Evolutionary conservation across 2,329 filamentous ascomycete genomes (phyloP).

Genomic region (Exophiala sideris): DNA sequence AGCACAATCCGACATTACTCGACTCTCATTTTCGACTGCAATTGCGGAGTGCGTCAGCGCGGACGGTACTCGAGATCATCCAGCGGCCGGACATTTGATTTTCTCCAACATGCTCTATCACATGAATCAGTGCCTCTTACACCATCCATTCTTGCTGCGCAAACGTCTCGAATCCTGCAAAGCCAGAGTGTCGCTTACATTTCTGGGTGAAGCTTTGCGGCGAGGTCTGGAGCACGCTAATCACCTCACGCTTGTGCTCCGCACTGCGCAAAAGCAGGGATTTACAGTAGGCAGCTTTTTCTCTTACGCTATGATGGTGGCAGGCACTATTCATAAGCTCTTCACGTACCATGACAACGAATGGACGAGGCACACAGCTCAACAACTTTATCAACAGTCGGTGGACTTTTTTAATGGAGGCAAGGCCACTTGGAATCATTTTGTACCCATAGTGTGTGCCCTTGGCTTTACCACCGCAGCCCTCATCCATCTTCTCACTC

Average conservation of each 20-base stretch:
- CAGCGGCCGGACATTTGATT: slow-evolving; percentile 31
- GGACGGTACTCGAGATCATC: slow-evolving; percentile 24
- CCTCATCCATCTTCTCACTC: too few relatives aligned
- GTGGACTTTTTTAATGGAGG: slow-evolving; percentile 8
- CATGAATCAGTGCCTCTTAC: slow-evolving; percentile 36
- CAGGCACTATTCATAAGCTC: slow-evolving; percentile 20
- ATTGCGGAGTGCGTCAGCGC: slow-evolving; percentile 8
- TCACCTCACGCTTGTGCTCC: slow-evolving; percentile 30
- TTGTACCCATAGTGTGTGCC: slow-evolving; percentile 6
- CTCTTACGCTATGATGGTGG: slow-evolving; percentile 34
- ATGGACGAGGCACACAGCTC: slow-evolving; percentile 3
- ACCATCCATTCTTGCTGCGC: slow-evolving; percentile 36
- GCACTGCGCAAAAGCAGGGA: slow-evolving; percentile 27
- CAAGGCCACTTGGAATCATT: slow-evolving; percentile 9
- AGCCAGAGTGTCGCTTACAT: slow-evolving; percentile 32
- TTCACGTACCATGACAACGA: slow-evolving; percentile 13
- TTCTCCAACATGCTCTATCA: slow-evolving; percentile 36
- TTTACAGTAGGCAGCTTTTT: slow-evolving; percentile 33
- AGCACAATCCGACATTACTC: slow-evolving; percentile 31
- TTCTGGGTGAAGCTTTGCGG: slow-evolving; percentile 30
- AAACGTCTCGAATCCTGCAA: slow-evolving; percentile 30
- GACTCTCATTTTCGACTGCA: slow-evolving; percentile 24
- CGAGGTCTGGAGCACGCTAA: slow-evolving; percentile 32
- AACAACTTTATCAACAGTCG: slow-evolving; percentile 8
- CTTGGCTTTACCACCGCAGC: too few relatives aligned